Evolutionary conservation across 257 asterid species (phyloP), one percentile per base, ranked within the genome.

Genomic region (Oldenlandia corymbosa): DNA sequence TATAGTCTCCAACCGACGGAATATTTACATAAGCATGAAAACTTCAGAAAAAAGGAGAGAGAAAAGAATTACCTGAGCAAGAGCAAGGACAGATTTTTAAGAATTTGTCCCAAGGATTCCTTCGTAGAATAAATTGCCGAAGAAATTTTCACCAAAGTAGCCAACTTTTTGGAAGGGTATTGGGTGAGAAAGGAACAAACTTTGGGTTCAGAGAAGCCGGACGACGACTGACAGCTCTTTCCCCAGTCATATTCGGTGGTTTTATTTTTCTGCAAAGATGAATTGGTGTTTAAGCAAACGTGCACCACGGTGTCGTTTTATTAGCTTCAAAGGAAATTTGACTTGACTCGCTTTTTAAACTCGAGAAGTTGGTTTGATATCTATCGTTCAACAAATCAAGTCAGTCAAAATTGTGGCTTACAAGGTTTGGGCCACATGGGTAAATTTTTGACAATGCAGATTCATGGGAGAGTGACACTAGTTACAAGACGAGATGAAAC

Each of bases 231-330:
- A 62, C 46, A 47, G 43, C 68, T 31, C 24, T 49, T 46, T 8
- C 45, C 31, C 46, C 42, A 31, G 28, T 62, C 56, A 41, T 24
- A 14, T 7, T 32, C 41, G 32, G 17, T 30, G 48, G 21, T 18
- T 9, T 23, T 0, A n/a, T n/a, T 17, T 42, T 60, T 27, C 7
- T 18, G 23, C 16, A 9, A 17, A 45, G 23, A 4, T 26, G 39
- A n/a, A 56, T 56, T 56, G 27, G 18, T 31, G 61, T n/a, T 28
- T 45, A 62, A 62, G 56, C 23, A 60, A 62, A 1, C 43, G 2
- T 2, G 30, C 12, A 47, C 28, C 14, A 48, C 58, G 68, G 34
- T 11, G 68, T 63, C 68, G 68, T 63, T 63, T 37, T 23, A 2
- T 5, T 16, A 20, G 52, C 30, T 24, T 39, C 17, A 34, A 26